These are phyloP conservation scores for Candida quercuum DNA, from an alignment of 805 yeast species.

Conservation along the genomic window DNA sequence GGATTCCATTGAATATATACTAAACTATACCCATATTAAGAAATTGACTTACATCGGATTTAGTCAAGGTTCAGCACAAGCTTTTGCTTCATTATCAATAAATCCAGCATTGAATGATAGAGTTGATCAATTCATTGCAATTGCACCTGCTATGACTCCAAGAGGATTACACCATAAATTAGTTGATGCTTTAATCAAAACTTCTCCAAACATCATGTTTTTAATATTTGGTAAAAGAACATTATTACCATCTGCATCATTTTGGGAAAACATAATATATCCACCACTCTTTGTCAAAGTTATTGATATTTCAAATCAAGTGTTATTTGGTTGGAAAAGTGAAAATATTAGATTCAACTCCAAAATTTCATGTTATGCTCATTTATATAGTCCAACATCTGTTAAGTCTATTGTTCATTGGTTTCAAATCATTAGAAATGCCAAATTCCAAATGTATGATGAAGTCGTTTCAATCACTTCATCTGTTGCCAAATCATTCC, in stretches of 20 bases:
- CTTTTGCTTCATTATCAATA: constrained; percentile 77
- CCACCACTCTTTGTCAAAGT: constrained; percentile 69
- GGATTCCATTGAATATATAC: constrained; percentile 67
- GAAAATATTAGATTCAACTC: constrained; percentile 65
- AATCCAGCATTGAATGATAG: constrained; percentile 57
- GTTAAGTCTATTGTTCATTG: constrained; percentile 94
- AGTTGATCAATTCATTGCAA: constrained; percentile 60
- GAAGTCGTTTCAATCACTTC: constrained; percentile 43
- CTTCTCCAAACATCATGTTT: constrained; percentile 72
- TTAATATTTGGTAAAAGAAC: constrained; percentile 70
- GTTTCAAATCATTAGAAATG: constrained; percentile 82
- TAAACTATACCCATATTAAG: constrained; percentile 49
- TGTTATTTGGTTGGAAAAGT: constrained; percentile 79
- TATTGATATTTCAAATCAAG: constrained; percentile 64
- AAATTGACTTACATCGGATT: constrained; percentile 76
- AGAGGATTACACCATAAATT: constrained; percentile 72
- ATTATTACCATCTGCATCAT: constrained; percentile 63
- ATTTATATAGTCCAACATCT: constrained; percentile 84
- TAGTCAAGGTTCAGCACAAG: constrained; percentile 93
- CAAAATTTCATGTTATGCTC: constrained; percentile 77
- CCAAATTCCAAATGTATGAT: constrained; percentile 85
- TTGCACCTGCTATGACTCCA: constrained; percentile 94
- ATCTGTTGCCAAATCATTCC: constrained; percentile 30
- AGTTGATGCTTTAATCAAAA: constrained; percentile 67
- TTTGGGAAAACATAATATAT: constrained; percentile 76